Percentiles rank a stretch among this genome's conserved stretches.
These are phyloP conservation scores for Ciborinia camelliae DNA, from an alignment of 2,329 filamentous ascomycete species.

Conservation along the genomic window DNA sequence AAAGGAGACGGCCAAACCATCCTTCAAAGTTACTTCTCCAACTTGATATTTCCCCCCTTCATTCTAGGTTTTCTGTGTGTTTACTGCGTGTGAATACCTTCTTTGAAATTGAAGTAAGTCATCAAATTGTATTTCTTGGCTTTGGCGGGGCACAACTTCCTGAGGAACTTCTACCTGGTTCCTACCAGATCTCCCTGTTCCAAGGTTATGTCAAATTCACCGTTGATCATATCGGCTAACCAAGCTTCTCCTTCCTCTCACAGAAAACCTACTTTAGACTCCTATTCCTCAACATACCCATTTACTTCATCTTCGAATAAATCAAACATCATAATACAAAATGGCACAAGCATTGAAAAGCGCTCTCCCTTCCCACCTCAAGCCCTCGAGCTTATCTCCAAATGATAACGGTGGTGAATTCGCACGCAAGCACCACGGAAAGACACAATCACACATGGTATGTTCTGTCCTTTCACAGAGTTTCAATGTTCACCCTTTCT, in stretches of 20 bases:
- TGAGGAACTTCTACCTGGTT: not conserved
- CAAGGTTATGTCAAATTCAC: slow-evolving; percentile 8
- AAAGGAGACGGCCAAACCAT: not conserved
- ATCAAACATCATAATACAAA: slow-evolving; percentile 16
- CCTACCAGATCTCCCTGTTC: slow-evolving; percentile 13
- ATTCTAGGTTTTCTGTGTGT: not conserved
- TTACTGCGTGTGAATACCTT: slow-evolving; percentile 2
- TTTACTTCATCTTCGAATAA: slow-evolving; percentile 13
- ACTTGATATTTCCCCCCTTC: not conserved
- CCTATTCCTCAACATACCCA: not conserved
- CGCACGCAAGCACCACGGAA: slow-evolving; percentile 71
- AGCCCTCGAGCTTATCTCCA: slow-evolving; percentile 41
- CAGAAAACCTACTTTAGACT: slow-evolving; percentile 8
- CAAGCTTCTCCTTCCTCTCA: slow-evolving; percentile 4
- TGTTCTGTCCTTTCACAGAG: slow-evolving; percentile 43
- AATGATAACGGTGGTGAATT: slow-evolving; percentile 47
- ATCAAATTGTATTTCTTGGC: not conserved
- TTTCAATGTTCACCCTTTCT: not conserved
- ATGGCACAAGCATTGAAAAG: slow-evolving; percentile 72
- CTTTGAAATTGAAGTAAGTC: not conserved
- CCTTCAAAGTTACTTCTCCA: not conserved
- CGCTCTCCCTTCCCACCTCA: slow-evolving; percentile 81
- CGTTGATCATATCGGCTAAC: slow-evolving; percentile 16
- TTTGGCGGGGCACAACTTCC: slow-evolving; percentile 8
- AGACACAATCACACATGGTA: slow-evolving; percentile 82